Conservation (phyloP, 305 asterid genomes). For the Caryopteris hybrid region DNA sequence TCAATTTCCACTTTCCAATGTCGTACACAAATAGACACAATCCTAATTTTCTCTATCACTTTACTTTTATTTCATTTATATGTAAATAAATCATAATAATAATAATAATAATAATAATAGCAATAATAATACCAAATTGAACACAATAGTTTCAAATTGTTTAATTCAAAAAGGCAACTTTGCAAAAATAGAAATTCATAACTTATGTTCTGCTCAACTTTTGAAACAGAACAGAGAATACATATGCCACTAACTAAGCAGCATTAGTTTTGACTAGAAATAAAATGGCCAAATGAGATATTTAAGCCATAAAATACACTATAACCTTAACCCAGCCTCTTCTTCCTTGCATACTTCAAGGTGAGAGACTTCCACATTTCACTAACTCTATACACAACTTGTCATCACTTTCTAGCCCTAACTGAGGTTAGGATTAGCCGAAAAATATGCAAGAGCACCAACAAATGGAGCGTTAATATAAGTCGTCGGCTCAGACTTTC, state of each 20-base stretch:
- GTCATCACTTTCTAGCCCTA: conserved; percentile 13
- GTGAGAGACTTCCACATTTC: conserved; percentile 43
- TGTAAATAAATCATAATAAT: too few relatives aligned
- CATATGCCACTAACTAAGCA: neutral
- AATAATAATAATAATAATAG: too few relatives aligned
- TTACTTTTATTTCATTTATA: too few relatives aligned
- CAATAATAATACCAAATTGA: too few relatives aligned
- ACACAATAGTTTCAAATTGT: neutral
- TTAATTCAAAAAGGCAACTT: neutral
- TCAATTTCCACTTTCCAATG: too few relatives aligned
- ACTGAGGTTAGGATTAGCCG: conserved; percentile 43
- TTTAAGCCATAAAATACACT: conserved; percentile 23
- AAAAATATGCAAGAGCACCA: conserved; percentile 68
- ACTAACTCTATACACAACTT: conserved; percentile 21
- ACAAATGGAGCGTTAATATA: conserved; percentile 91
- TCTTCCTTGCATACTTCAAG: conserved; percentile 56
- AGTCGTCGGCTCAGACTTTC: conserved; percentile 82
- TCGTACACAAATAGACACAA: too few relatives aligned
- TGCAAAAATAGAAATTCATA: neutral
- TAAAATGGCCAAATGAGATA: conserved; percentile 16
- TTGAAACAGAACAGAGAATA: neutral
- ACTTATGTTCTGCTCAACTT: neutral
- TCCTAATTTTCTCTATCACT: too few relatives aligned
- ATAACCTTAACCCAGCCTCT: conserved; percentile 41
- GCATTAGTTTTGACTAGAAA: neutral